Conservation (phyloP, 225 moss, liverwort and hornwort species). For the Straminergon stramineum region DNA sequence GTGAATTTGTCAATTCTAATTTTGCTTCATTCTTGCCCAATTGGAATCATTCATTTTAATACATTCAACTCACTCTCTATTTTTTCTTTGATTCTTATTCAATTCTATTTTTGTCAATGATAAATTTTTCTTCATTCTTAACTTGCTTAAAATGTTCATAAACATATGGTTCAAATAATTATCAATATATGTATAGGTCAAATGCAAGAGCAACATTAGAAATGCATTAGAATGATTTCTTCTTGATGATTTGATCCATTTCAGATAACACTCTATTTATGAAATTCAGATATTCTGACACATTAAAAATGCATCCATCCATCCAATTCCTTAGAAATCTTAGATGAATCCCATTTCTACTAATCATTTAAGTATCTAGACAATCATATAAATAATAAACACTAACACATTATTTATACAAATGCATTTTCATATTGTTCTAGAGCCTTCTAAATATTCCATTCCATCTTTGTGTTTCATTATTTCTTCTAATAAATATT, state of each 20-base stretch:
- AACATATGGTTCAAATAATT: background rate
- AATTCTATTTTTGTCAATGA: background rate
- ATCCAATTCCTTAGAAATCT: background rate
- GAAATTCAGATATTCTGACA: background rate
- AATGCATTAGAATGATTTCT: background rate
- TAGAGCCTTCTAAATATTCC: fast-evolving
- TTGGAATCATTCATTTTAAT: background rate
- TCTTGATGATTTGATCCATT: fast-evolving
- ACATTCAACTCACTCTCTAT: background rate
- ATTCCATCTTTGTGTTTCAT: background rate
- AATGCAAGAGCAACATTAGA: background rate
- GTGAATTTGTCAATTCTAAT: background rate
- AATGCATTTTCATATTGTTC: too few relatives aligned
- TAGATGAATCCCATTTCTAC: background rate
- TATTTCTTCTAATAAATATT: too few relatives aligned
- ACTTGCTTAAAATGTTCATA: background rate
- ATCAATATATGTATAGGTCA: background rate
- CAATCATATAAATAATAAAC: too few relatives aligned
- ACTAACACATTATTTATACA: fast-evolving
- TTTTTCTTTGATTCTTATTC: background rate
- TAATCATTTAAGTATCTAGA: too few relatives aligned
- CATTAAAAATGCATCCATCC: background rate
- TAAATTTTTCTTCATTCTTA: background rate
- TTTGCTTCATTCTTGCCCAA: background rate
- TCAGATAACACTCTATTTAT: background rate